Evolutionary conservation across 192 early-diverging fungal species (phyloP).

Genomic region (Rhizophlyctis rosea): DNA sequence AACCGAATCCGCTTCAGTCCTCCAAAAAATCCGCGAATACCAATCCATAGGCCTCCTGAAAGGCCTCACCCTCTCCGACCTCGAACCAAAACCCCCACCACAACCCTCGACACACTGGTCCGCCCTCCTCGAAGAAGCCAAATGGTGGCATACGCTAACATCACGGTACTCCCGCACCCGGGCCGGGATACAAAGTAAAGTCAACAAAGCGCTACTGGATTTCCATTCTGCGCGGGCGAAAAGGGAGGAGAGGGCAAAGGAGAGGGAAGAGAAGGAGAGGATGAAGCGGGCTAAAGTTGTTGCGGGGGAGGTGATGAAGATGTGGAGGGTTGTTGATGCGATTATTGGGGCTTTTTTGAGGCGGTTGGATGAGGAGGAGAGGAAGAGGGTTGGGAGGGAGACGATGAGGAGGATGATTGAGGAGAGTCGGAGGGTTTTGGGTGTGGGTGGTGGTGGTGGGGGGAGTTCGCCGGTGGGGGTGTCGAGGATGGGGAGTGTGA

Average conservation of each 20-base stretch:
- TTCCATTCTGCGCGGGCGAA: slow-evolving; percentile 41
- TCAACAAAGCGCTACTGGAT: not conserved
- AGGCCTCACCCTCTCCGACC: slow-evolving; percentile 5
- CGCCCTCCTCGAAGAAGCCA: slow-evolving; percentile 44
- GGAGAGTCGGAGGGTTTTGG: no score
- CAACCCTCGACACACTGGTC: slow-evolving; percentile 36
- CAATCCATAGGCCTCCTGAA: slow-evolving; percentile 45
- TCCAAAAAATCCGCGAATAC: slow-evolving; percentile 42
- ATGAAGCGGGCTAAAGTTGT: slow-evolving; percentile 53
- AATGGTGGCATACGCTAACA: slow-evolving; percentile 39
- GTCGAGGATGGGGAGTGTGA: no score
- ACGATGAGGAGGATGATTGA: no score
- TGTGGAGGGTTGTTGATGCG: slow-evolving; percentile 56
- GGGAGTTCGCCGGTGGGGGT: no score
- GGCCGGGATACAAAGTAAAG: slow-evolving; percentile 28
- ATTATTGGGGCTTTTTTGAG: no score
- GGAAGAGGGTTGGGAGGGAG: no score
- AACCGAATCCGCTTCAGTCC: slow-evolving; percentile 37
- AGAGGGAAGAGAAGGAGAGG: slow-evolving; percentile 32
- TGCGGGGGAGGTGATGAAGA: slow-evolving; percentile 60
- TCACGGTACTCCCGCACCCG: slow-evolving; percentile 35
- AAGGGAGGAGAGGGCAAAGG: slow-evolving; percentile 48
- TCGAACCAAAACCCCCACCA: slow-evolving; percentile 29
- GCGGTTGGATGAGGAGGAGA: no score
- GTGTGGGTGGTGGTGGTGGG: no score